A percentile compares a stretch with the other conserved stretches of the same genome.
Conservation (phyloP, 345 rosid genomes). For the Gossypium sturtianum region DNA sequence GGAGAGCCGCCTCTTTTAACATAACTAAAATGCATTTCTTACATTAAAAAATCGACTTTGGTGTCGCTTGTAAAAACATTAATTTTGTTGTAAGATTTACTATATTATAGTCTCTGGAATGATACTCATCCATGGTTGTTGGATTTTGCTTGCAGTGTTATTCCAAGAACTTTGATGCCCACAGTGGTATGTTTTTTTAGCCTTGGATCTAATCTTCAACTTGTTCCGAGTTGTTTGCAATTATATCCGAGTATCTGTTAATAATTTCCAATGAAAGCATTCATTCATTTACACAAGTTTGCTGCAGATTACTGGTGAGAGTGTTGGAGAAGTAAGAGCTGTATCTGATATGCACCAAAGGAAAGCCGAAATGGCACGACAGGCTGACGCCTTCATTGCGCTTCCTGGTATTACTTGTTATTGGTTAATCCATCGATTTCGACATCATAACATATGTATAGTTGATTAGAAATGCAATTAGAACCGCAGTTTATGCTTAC, state of each 20-base stretch:
- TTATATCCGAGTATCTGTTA: not conserved
- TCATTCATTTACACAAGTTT: not conserved
- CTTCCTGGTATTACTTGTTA: constrained; percentile 56
- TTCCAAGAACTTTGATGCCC: constrained; percentile 80
- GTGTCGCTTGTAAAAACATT: not conserved
- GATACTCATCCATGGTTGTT: not conserved
- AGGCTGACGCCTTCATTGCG: constrained; percentile 93
- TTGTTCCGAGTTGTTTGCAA: constrained; percentile 4
- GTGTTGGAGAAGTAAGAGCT: constrained; percentile 86
- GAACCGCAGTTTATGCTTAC: not conserved
- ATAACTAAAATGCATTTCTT: not conserved
- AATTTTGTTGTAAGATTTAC: not conserved
- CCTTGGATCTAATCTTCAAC: not conserved
- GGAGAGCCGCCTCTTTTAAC: not conserved
- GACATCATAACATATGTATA: not conserved
- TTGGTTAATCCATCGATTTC: not conserved
- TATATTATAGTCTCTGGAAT: not conserved
- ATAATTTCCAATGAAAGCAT: not conserved
- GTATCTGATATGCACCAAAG: constrained; percentile 95
- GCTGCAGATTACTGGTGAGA: constrained; percentile 66
- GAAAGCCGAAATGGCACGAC: constrained; percentile 95
- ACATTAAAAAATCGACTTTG: not conserved
- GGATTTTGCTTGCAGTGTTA: constrained; percentile 65
- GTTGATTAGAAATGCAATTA: not conserved
- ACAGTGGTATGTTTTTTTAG: constrained; percentile 53